Percentiles rank a stretch among this genome's conserved stretches.
phyloP scores from a whole-genome alignment of 768 basidiomycete genomes.

The Coprinopsis cinerea region DNA sequence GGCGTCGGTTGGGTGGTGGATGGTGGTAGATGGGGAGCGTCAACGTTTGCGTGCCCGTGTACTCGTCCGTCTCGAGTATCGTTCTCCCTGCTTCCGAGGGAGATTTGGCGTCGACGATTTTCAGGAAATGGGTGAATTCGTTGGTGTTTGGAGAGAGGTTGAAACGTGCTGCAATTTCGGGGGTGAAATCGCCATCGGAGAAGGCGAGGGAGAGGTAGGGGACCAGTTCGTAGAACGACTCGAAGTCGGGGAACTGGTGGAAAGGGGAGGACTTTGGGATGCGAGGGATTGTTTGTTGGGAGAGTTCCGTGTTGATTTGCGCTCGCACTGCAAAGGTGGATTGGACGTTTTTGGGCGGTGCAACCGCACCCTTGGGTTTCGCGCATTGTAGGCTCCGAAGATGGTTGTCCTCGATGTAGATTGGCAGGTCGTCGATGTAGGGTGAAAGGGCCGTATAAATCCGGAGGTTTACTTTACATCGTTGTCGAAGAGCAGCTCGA shows the following conservation, averaged over 20 bases:
- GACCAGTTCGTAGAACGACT: not conserved
- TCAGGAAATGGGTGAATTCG: slow-evolving; percentile 21
- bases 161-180: not conserved
- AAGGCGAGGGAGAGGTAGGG: not conserved
- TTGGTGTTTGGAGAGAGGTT: not conserved
- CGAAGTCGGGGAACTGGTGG: not conserved
- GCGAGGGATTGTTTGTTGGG: not conserved
- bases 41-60: slow-evolving; percentile 15
- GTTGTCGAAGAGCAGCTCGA: not conserved
- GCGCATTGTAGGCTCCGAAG: too few species aligned
- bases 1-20: slow-evolving; percentile 8
- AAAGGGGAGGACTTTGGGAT: not conserved
- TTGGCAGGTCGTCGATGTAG: not conserved
- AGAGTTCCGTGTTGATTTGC: not conserved
- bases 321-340: not conserved
- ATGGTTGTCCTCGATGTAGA: not conserved
- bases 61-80: slow-evolving; percentile 11
- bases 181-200: not conserved
- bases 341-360: not conserved
- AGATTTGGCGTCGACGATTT: slow-evolving; percentile 14
- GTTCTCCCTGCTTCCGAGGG: not conserved
- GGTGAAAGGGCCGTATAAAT: not conserved
- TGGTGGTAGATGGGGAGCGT: slow-evolving; percentile 1
- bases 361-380: too few species aligned
- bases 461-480: not conserved